phyloP scores from a whole-genome alignment of 2,329 filamentous ascomycete species.

The Xylaria sp. region DNA sequence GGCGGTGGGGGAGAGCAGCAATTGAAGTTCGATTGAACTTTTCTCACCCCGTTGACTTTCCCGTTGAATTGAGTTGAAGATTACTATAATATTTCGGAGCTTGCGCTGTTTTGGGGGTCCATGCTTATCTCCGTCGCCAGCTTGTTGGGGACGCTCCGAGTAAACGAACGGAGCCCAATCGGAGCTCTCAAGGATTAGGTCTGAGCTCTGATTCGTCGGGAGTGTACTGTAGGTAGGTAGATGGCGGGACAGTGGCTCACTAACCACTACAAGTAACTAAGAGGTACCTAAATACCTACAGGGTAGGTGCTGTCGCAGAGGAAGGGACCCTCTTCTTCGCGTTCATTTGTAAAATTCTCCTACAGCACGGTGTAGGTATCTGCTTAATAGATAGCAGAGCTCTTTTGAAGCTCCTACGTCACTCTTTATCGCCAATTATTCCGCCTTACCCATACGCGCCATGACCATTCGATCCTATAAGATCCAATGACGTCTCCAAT shows the following conservation, averaged over 20 bases:
- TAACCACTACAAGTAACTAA: not conserved
- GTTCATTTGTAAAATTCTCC: constrained; percentile 17
- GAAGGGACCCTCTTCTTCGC: not conserved
- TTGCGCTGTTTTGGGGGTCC: constrained; percentile 38
- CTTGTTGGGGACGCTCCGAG: constrained; percentile 49
- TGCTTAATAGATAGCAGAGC: constrained; percentile 2
- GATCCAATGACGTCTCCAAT: constrained; percentile 41
- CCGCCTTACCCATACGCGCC: too few relatives aligned
- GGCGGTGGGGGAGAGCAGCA: constrained; percentile 38
- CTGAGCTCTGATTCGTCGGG: constrained; percentile 4
- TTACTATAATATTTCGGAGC: constrained; percentile 39
- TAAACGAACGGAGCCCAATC: constrained; percentile 20
- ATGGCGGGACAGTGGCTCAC: not conserved
- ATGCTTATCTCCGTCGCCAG: constrained; percentile 35
- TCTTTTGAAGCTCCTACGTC: constrained; percentile 14
- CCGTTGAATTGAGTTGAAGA: constrained; percentile 18
- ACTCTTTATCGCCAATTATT: not conserved
- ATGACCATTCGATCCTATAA: constrained; percentile 7
- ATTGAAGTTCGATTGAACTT: constrained; percentile 48
- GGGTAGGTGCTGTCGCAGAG: constrained; percentile 18
- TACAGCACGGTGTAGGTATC: not conserved
- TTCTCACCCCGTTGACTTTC: constrained; percentile 37
- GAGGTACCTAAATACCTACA: not conserved
- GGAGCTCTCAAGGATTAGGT: constrained; percentile 14
- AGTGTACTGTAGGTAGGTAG: not conserved